A percentile compares a stretch with the other conserved stretches of the same genome.
phyloP scores from a whole-genome alignment of 305 asterid species.

The Plantago coronopus region DNA sequence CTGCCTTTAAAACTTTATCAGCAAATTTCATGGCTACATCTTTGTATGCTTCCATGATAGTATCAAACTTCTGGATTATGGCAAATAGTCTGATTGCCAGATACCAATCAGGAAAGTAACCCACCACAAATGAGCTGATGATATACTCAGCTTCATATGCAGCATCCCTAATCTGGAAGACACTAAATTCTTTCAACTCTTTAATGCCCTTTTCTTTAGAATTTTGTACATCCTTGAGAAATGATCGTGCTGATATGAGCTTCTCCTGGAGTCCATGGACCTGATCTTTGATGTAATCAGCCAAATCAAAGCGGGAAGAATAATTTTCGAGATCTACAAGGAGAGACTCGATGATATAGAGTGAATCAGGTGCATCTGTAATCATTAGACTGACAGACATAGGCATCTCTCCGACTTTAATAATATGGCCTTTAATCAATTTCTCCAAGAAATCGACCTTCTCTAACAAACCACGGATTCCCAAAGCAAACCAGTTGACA shows the following conservation, averaged over 20 bases:
- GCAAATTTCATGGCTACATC: background rate
- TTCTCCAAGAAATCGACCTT: background rate
- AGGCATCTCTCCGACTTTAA: background rate
- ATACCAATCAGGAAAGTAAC: constrained; percentile 4
- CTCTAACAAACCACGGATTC: too few relatives aligned
- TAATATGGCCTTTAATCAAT: background rate
- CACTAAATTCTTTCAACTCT: constrained; percentile 2
- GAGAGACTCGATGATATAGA: constrained; percentile 16
- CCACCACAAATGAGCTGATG: constrained; percentile 2
- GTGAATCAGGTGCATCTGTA: constrained; percentile 4
- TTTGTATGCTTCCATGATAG: background rate
- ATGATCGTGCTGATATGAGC: background rate
- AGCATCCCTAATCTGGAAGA: background rate
- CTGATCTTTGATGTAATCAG: background rate
- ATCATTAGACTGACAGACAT: background rate
- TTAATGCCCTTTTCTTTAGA: background rate
- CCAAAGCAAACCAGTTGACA: too few relatives aligned
- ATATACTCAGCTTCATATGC: constrained; percentile 8
- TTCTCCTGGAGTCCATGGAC: background rate
- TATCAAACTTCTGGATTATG: background rate
- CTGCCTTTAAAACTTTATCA: background rate
- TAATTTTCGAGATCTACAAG: background rate
- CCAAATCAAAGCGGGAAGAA: background rate
- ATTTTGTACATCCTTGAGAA: background rate
- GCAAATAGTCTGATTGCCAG: background rate